Base-by-base conservation (phyloP, 257 asterid species). In the Vinca minor region DNA sequence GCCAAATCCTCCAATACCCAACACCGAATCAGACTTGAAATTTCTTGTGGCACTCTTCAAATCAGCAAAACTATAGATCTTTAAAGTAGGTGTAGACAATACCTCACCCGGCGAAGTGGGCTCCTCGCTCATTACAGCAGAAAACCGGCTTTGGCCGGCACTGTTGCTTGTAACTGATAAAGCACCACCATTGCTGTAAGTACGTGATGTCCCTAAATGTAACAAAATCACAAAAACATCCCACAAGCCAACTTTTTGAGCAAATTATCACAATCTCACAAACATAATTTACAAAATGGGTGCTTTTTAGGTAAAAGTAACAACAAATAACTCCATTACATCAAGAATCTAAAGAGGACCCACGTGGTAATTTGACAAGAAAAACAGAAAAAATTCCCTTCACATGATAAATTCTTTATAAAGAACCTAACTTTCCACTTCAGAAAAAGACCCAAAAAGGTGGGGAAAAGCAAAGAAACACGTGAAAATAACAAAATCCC, bases 1-100 rank as follows among this genome's bases (percentile, higher is more conserved):
- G 44, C 85, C 85, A 64, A 81, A 81, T 38, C 85, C 83, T 34
- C 85, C 85, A 5, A 77, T 25, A 26, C 85, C 85, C 69, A 81
- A 66, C 32, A 81, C 79, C 28, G 72, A 39, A 42, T 81, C 85
- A 15, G 81, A 46, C 77, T 65, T 78, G 69, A 81, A 81, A 71
- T 77, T 81, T 55, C n/a, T 81, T 12, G 85, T 72, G 39, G 71
- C 78, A 54, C 58, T 65, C 71, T 62, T 81, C 73, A 81, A 17
- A 58, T 77, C 85, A 26, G 81, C 64, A 49, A 74, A 77, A 54
- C 57, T 49, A 63, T 67, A 81, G 12, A 36, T 67, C 72, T 77
- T 77, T 60, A 81, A 47, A 64, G 64, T 63, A 28, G 83, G 60
- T 11, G 69, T 48, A 0, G 77, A 62, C 64, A 81, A 65, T 66